These are phyloP conservation scores for Umbelopsis sp. DNA, from an alignment of 371 early-diverging fungal species.

Conservation along the genomic window DNA sequence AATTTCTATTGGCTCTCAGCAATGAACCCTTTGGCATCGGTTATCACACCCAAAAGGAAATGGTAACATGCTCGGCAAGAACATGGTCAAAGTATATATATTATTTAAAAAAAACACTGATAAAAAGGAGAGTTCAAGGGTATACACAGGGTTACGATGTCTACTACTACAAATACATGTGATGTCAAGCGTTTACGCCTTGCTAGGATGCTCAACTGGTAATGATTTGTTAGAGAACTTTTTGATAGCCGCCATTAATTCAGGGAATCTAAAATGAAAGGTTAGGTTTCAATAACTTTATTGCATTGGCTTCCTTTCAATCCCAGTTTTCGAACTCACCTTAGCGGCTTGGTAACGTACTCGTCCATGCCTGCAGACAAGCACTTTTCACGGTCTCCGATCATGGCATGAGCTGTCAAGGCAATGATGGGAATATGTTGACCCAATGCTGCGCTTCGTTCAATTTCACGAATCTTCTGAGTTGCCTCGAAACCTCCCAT, in stretches of 20 bases:
- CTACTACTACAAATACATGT: too few relatives aligned
- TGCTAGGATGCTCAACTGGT: slow-evolving; percentile 8
- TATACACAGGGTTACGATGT: slow-evolving; percentile 1
- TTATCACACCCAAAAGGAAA: not conserved
- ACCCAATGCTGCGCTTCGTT: slow-evolving; percentile 44
- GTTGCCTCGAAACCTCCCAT: slow-evolving; percentile 84
- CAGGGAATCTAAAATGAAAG: slow-evolving; percentile 46
- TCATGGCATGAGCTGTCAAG: slow-evolving; percentile 77
- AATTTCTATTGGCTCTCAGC: not conserved
- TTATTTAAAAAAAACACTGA: not conserved
- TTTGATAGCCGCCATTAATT: slow-evolving; percentile 65
- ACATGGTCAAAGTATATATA: not conserved
- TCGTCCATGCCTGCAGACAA: slow-evolving; percentile 74
- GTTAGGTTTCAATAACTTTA: slow-evolving; percentile 14
- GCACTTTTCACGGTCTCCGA: slow-evolving; percentile 74
- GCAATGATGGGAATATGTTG: slow-evolving; percentile 76
- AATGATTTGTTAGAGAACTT: slow-evolving; percentile 37
- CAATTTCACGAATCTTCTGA: slow-evolving; percentile 69
- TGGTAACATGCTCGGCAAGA: not conserved
- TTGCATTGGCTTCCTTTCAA: not conserved
- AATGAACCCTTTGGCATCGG: not conserved
- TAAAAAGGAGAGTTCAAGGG: not conserved
- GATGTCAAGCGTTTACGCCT: not conserved
- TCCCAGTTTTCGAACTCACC: not conserved
- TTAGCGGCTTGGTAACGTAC: slow-evolving; percentile 72